phyloP scores from a whole-genome alignment of 2,329 filamentous ascomycete species.

The Byssoonygena ceratinophila region DNA sequence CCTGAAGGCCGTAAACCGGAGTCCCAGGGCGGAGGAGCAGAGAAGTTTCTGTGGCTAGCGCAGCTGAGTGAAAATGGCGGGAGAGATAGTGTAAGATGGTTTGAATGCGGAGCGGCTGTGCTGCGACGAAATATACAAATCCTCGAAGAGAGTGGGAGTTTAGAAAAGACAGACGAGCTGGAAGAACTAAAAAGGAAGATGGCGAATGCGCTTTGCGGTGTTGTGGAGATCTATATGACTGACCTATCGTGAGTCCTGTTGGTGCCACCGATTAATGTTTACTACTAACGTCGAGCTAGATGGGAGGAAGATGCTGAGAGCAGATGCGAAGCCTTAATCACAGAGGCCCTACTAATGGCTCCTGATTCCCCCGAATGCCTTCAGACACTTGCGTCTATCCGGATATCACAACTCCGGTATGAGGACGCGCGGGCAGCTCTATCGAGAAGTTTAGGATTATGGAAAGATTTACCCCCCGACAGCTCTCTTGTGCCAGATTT shows the following conservation, averaged over 20 bases:
- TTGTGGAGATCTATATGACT: conserved; percentile 98
- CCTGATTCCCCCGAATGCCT: conserved; percentile 78
- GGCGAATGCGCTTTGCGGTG: conserved; percentile 82
- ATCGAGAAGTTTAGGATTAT: conserved; percentile 65
- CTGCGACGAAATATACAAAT: conserved; percentile 61
- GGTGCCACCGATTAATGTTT: not conserved
- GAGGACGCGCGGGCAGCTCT: conserved; percentile 75
- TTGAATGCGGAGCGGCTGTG: conserved; percentile 55
- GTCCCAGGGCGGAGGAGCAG: conserved; percentile 66
- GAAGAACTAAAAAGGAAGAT: conserved; percentile 71
- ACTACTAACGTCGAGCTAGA: conserved; percentile 23
- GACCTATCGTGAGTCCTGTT: conserved; percentile 60
- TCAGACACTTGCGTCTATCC: conserved; percentile 86
- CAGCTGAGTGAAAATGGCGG: conserved; percentile 65
- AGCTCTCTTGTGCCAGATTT: conserved; percentile 73
- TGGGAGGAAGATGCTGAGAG: conserved; percentile 83
- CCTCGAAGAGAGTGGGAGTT: conserved; percentile 43
- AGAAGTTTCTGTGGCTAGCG: conserved; percentile 91
- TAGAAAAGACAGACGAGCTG: conserved; percentile 33
- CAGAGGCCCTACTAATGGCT: conserved; percentile 77
- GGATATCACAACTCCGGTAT: conserved; percentile 71
- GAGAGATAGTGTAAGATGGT: conserved; percentile 50
- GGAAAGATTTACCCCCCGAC: conserved; percentile 64
- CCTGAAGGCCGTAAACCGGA: conserved; percentile 61
- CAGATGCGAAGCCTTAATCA: conserved; percentile 77